Percentiles rank a stretch among this genome's conserved stretches.
Conservation (phyloP, 768 basidiomycete species). For the Mrakia hoshinonis region DNA sequence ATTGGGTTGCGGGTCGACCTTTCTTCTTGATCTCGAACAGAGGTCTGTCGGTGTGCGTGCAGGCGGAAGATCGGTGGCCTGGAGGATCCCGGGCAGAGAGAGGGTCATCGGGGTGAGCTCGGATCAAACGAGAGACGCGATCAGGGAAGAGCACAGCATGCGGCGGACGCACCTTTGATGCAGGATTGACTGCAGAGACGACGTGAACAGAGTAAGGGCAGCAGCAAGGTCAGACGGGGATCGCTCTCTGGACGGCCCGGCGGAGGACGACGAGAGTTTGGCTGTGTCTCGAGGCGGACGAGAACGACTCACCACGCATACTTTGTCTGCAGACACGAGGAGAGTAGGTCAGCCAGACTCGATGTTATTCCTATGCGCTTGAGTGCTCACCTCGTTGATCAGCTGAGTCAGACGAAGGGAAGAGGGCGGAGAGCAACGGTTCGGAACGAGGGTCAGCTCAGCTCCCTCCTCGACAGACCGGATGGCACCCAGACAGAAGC, state of each 20-base stretch:
- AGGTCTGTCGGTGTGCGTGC: slow-evolving; percentile 23
- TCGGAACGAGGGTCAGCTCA: neutral
- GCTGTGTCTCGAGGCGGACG: neutral
- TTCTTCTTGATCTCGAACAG: slow-evolving; percentile 23
- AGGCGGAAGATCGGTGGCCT: slow-evolving; percentile 26
- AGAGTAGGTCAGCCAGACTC: neutral
- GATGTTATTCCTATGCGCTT: too few relatives aligned
- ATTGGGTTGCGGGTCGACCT: slow-evolving; percentile 25
- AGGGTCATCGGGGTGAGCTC: neutral
- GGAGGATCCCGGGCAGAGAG: neutral
- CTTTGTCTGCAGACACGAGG: neutral
- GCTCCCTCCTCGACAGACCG: neutral
- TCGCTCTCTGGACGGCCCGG: too few relatives aligned
- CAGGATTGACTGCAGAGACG: slow-evolving; percentile 22
- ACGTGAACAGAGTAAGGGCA: neutral
- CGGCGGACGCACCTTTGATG: slow-evolving; percentile 21
- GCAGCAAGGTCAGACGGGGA: neutral
- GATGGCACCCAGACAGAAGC: neutral
- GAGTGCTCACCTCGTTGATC: slow-evolving; percentile 19
- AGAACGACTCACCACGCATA: slow-evolving; percentile 4
- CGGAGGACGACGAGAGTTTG: neutral
- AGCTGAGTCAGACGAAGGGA: slow-evolving; percentile 9
- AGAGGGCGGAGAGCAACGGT: neutral
- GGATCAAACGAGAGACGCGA: neutral
- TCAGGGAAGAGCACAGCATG: neutral